Conservation (phyloP, 345 rosid genomes). For the Eucalyptus rudis region DNA sequence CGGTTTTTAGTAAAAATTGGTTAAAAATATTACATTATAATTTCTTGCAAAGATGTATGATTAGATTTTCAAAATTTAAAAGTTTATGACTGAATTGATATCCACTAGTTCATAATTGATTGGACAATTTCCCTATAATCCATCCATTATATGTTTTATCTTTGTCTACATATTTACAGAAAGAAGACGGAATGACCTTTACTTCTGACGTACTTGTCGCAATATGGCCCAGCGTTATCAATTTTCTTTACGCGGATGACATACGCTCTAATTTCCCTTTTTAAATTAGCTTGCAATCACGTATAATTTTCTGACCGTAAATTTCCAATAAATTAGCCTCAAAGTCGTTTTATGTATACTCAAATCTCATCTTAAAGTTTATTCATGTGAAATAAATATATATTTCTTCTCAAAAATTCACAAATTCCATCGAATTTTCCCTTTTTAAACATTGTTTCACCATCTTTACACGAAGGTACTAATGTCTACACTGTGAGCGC, state of each 20-base stretch:
- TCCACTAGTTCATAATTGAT: fast-evolving
- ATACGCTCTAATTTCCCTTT: not conserved
- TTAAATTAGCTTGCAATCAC: not conserved
- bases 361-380: not conserved
- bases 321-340: not conserved
- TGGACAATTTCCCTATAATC: not conserved
- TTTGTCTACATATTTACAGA: not conserved
- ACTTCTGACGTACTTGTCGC: not conserved
- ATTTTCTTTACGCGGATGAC: not conserved
- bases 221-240: not conserved
- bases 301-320: not conserved
- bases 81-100: fast-evolving
- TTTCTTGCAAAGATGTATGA: not conserved
- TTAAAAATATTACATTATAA: not conserved
- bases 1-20: fast-evolving
- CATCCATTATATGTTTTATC: not conserved
- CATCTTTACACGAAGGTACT: not conserved
- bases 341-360: not conserved
- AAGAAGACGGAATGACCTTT: not conserved
- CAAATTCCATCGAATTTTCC: not conserved
- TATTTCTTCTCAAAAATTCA: not conserved
- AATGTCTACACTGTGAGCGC: not conserved
- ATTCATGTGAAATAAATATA: not conserved
- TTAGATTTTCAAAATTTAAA: not conserved
- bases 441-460: too few species aligned